Percentiles rank a stretch among this genome's conserved stretches.
These are phyloP conservation scores for Suillus subluteus DNA, from an alignment of 768 basidiomycete genomes.

Conservation along the genomic window DNA sequence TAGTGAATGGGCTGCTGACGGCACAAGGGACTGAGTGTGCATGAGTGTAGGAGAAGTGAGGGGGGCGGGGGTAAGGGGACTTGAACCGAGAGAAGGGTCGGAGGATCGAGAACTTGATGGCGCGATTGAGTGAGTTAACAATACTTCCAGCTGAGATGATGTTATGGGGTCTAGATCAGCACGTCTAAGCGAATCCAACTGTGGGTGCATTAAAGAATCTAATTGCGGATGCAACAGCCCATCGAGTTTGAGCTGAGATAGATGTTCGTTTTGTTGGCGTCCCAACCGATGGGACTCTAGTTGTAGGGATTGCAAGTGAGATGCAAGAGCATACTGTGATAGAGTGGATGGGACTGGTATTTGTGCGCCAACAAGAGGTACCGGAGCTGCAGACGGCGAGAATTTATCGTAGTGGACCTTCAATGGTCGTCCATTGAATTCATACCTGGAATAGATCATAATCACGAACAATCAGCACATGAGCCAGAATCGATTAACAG, in stretches of 20 bases:
- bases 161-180: slow-evolving; percentile 31
- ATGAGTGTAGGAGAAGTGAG: slow-evolving; percentile 26
- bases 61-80: slow-evolving; percentile 19
- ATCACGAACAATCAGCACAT: slow-evolving; percentile 13
- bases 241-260: slow-evolving; percentile 16
- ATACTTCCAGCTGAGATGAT: slow-evolving; percentile 31
- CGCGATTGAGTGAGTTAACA: slow-evolving; percentile 24
- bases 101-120: slow-evolving; percentile 1
- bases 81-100: slow-evolving; percentile 5
- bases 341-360: slow-evolving; percentile 20
- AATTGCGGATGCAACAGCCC: slow-evolving; percentile 24
- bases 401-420: slow-evolving; percentile 95
- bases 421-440: slow-evolving; percentile 83
- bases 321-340: slow-evolving; percentile 21
- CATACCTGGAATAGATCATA: slow-evolving; percentile 56
- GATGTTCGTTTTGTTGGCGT: slow-evolving; percentile 25
- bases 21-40: slow-evolving; percentile 23
- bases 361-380: slow-evolving; percentile 28
- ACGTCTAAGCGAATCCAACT: slow-evolving; percentile 30
- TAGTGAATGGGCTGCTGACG: slow-evolving; percentile 26
- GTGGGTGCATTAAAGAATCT: slow-evolving; percentile 21
- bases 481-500: background rate
- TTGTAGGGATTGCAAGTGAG: slow-evolving; percentile 11
- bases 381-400: slow-evolving; percentile 41
- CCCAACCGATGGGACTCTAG: slow-evolving; percentile 6